Evolutionary conservation across 345 rosid species (phyloP).

Genomic region (Eucalyptus albens): DNA sequence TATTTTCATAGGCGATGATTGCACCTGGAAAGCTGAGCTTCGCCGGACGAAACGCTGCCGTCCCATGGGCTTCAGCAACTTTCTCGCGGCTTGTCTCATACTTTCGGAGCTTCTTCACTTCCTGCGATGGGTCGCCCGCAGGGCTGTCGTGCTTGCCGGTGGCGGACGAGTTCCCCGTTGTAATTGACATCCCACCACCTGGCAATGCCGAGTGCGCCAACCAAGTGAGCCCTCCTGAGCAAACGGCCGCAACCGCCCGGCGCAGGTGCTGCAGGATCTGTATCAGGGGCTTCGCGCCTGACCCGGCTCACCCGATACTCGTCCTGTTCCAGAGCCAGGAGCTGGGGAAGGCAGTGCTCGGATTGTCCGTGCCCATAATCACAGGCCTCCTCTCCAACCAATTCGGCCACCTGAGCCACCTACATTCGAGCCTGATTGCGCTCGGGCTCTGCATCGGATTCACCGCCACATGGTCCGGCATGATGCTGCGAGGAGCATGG

Average conservation of each 20-base stretch:
- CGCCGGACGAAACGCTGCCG: not conserved
- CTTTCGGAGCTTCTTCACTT: not conserved
- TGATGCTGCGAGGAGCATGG: not conserved
- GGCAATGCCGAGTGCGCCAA: not conserved
- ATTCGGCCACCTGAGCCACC: not conserved
- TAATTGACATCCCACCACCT: not conserved
- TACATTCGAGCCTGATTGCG: not conserved
- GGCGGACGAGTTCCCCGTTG: not conserved
- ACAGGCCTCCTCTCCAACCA: not conserved
- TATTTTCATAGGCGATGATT: not conserved
- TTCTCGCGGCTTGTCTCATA: not conserved
- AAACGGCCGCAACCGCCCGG: not conserved
- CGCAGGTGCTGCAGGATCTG: not conserved
- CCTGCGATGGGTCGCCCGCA: not conserved
- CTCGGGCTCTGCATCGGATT: not conserved
- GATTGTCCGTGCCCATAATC: not conserved
- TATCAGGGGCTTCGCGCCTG: not conserved
- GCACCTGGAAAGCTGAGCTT: not conserved
- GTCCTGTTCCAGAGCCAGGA: not conserved
- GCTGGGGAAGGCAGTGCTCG: not conserved
- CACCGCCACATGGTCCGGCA: not conserved
- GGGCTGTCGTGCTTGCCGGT: not conserved
- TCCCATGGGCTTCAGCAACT: not conserved
- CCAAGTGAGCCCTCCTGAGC: not conserved
- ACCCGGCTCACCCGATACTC: not conserved